Evolutionary conservation across 1,139 yeast genomes (phyloP), one percentile per base, ranked within the genome.

Genomic region (Yamadazyma taylorii): DNA sequence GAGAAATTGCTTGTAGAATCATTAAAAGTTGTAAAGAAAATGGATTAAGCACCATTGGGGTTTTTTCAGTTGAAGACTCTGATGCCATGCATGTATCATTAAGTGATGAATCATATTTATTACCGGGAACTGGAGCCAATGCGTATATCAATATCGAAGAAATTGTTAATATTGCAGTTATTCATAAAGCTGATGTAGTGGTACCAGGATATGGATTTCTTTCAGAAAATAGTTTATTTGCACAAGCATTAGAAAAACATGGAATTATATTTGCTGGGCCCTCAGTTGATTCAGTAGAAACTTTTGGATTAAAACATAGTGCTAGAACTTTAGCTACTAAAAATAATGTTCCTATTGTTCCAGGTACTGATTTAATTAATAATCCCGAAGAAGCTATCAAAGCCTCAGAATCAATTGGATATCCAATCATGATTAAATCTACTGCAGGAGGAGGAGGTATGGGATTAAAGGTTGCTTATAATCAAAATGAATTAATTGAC

Each of bases 391-490:
- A 24, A 10, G 40, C 37, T 15, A 14, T 29, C 8, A 6, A 17
- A 14, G 40, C 58, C 30, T 75, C 77, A 10, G 43, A 52, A 3
- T 48, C 52, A 30, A 71, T 73, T 37, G 73, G 72, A 0, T 73
- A 63, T 44, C 78, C 78, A 1, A 67, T 73, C 2, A 64, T 73
- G 46, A 55, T 73, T 43, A 73, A 73, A 48, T 74, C 78, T 17
- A 69, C 73, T n/a, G 68, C 73, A 5, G 78, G 78, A 27, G 78
- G 78, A 19, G 78, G 78, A 26, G 78, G 78, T 17, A 73, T 71
- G 65, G 77, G 78, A 5, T 56, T 73, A 53, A 66, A 72, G 42
- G 68, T 69, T 24, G 71, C 67, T 29, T 45, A 56, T 29, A 35
- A 51, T 31, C 60, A 59, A 7, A 50, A 40, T 1, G 74, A 72